Evolutionary conservation across 1,139 yeast genomes (phyloP).

Genomic region (Hansenula lynferdii): DNA sequence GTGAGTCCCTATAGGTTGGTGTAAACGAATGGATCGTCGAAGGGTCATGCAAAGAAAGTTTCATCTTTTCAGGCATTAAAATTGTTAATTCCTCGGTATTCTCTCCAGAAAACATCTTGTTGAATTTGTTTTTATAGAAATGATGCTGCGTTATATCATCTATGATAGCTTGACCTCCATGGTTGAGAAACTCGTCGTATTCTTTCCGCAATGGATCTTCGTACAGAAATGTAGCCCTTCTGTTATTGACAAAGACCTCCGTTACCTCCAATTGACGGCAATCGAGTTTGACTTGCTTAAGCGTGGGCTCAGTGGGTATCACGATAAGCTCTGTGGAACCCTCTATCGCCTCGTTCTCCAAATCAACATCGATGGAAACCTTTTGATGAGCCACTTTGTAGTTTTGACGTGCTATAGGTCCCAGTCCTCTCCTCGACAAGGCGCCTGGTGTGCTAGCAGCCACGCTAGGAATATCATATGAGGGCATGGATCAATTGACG

Average conservation of each 20-base stretch:
- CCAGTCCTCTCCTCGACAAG: constrained; percentile 3
- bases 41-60: constrained; percentile 54
- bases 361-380: constrained; percentile 62
- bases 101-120: constrained; percentile 56
- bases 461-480: constrained; percentile 17
- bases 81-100: constrained; percentile 72
- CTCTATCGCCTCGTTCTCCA: constrained; percentile 43
- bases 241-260: constrained; percentile 59
- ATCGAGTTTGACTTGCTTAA: constrained; percentile 65
- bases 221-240: constrained; percentile 44
- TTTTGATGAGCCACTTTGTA: constrained; percentile 66
- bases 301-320: constrained; percentile 58
- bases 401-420: constrained; percentile 9
- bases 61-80: constrained; percentile 66
- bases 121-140: constrained; percentile 56
- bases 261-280: constrained; percentile 72
- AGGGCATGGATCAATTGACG: too few species aligned
- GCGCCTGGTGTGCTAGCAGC: constrained; percentile 17
- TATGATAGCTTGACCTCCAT: constrained; percentile 5
- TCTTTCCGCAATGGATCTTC: constrained; percentile 38
- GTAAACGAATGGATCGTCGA: constrained; percentile 42
- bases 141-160: constrained; percentile 39
- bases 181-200: constrained; percentile 11
- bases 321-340: constrained; percentile 85
- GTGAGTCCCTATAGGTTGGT: constrained; percentile 34